A percentile compares a stretch with the other conserved stretches of the same genome.
These are phyloP conservation scores for Williopsis jadinii DNA, from an alignment of 1,139 yeast genomes.

Conservation along the genomic window DNA sequence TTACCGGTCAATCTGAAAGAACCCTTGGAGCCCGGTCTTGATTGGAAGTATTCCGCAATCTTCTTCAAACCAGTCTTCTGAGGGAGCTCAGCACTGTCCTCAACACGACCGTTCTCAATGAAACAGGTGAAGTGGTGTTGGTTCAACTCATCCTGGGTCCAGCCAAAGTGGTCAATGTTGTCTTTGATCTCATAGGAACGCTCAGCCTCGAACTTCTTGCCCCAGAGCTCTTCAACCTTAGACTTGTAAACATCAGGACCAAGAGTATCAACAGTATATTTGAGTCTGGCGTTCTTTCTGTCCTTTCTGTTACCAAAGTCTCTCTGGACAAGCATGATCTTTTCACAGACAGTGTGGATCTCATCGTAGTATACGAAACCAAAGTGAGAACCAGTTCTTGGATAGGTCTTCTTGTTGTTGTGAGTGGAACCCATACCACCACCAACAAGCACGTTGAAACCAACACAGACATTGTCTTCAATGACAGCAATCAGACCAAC, in stretches of 20 bases:
- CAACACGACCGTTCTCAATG: slow-evolving; percentile 95
- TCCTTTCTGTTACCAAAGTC: slow-evolving; percentile 93
- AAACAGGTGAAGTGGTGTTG: slow-evolving; percentile 88
- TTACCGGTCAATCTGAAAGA: slow-evolving; percentile 94
- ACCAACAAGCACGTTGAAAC: slow-evolving; percentile 87
- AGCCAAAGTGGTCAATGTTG: slow-evolving; percentile 88
- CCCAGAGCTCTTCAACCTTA: slow-evolving; percentile 80
- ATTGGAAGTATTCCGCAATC: slow-evolving; percentile 59
- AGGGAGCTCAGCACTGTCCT: slow-evolving; percentile 83
- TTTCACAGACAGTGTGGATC: slow-evolving; percentile 76
- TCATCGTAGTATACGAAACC: slow-evolving; percentile 70
- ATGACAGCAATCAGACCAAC: slow-evolving; percentile 88
- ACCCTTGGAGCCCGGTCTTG: slow-evolving; percentile 42
- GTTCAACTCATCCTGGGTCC: slow-evolving; percentile 88
- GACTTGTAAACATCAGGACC: slow-evolving; percentile 75
- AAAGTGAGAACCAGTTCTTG: slow-evolving; percentile 83
- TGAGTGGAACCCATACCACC: slow-evolving; percentile 99
- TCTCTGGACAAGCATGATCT: slow-evolving; percentile 89
- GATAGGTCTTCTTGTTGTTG: slow-evolving; percentile 93
- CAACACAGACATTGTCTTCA: slow-evolving; percentile 49
- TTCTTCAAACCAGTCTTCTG: slow-evolving; percentile 83
- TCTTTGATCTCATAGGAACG: slow-evolving; percentile 73
- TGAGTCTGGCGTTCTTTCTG: slow-evolving; percentile 96
- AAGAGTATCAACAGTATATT: slow-evolving; percentile 91
- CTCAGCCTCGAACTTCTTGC: slow-evolving; percentile 64